Percentiles rank a stretch among this genome's conserved stretches.
phyloP scores from a whole-genome alignment of 73 alveolate genomes.

The Durusdinium trenchii region DNA sequence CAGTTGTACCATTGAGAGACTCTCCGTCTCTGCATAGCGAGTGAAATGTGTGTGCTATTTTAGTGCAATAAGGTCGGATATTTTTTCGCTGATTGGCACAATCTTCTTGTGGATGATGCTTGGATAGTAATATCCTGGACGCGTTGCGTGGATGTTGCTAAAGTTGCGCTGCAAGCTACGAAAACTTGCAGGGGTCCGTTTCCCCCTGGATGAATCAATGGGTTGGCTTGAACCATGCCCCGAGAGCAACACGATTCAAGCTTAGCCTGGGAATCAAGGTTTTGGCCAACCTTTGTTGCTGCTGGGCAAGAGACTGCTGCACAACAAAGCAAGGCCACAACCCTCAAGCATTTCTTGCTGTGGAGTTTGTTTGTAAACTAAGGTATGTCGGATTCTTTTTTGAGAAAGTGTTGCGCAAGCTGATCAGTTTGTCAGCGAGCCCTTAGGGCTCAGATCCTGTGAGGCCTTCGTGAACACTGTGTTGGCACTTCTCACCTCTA shows the following conservation, averaged over 20 bases:
- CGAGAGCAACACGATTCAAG: neutral
- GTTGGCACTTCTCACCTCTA: conserved; percentile 58
- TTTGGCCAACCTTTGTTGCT: conserved; percentile 61
- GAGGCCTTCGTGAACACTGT: conserved; percentile 63
- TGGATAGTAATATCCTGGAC: neutral
- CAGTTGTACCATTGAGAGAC: neutral
- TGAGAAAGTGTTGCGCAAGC: too few species aligned
- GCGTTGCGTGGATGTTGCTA: too few species aligned
- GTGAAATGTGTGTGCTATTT: neutral
- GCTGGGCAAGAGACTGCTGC: conserved; percentile 38
- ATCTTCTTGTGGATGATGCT: conserved; percentile 66
- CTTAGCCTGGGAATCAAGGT: neutral
- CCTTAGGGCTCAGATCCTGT: too few species aligned
- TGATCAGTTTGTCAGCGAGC: too few species aligned
- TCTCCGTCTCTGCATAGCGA: too few species aligned
- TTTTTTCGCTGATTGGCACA: conserved; percentile 53
- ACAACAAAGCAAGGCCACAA: conserved; percentile 22
- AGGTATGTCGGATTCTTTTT: too few species aligned
- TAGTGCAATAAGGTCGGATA: conserved; percentile 17
- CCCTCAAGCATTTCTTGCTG: too few species aligned
- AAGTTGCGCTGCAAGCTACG: too few species aligned
- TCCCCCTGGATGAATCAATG: too few species aligned
- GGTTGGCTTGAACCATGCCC: too few species aligned
- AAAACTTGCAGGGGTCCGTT: too few species aligned
- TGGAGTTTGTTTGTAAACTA: too few species aligned